Conservation (phyloP, 1,284 basidiomycete genomes). For the Amylostereum areolatum region DNA sequence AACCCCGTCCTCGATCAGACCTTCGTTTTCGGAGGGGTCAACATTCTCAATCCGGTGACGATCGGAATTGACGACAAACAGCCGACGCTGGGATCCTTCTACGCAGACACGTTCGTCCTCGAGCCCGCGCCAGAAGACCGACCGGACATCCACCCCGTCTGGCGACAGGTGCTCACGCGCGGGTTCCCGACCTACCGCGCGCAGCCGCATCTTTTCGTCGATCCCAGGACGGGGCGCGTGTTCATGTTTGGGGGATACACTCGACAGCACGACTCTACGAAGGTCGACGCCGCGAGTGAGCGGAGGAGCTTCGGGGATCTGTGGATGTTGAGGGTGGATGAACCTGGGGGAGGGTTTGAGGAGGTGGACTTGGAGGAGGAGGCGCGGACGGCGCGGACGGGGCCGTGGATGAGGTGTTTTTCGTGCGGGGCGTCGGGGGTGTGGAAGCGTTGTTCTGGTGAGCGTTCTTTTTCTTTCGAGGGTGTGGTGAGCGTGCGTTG, state of each 20-base stretch:
- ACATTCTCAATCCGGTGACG: slow-evolving; percentile 20
- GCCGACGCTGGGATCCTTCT: slow-evolving; percentile 21
- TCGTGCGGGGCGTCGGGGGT: slow-evolving; percentile 28
- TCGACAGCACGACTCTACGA: no score
- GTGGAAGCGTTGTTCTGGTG: slow-evolving; percentile 36
- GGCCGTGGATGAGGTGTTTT: slow-evolving; percentile 38
- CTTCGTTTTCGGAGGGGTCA: slow-evolving; percentile 30
- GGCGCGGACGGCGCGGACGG: slow-evolving; percentile 27
- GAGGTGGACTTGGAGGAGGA: slow-evolving; percentile 31
- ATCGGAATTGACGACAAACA: slow-evolving; percentile 13
- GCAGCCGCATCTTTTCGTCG: slow-evolving; percentile 20
- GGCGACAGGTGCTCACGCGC: slow-evolving; percentile 20
- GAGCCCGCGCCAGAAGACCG: slow-evolving; percentile 12
- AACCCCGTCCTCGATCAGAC: slow-evolving; percentile 24
- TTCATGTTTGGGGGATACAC: slow-evolving; percentile 34
- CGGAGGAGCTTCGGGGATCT: slow-evolving; percentile 32
- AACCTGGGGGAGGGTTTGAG: slow-evolving; percentile 29
- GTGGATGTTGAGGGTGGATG: slow-evolving; percentile 33
- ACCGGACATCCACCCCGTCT: no score
- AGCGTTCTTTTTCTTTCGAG: no score
- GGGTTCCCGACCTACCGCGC: slow-evolving; percentile 31
- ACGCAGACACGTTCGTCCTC: slow-evolving; percentile 24
- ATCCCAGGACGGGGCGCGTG: slow-evolving; percentile 27
- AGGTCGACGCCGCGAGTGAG: no score
- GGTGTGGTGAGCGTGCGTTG: neutral